A percentile compares a stretch with the other conserved stretches of the same genome.
These are phyloP conservation scores for Talaromyces sp. DNA, from an alignment of 2,329 filamentous ascomycete genomes.

Conservation along the genomic window DNA sequence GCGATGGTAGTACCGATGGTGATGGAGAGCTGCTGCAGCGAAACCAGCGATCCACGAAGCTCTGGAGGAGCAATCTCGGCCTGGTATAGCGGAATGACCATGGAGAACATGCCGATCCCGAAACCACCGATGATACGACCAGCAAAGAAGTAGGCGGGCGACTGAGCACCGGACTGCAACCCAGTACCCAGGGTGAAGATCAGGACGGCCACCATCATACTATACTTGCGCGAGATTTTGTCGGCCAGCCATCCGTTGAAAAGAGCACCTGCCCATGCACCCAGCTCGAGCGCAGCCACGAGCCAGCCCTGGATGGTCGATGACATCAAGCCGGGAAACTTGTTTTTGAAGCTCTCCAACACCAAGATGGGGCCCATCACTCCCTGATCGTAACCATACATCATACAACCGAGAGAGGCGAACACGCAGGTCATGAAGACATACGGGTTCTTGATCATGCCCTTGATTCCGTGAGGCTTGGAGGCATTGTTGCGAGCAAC, in stretches of 20 bases:
- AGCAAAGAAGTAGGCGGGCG: slow-evolving; percentile 23
- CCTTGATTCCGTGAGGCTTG: slow-evolving; percentile 33
- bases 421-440: slow-evolving; percentile 35
- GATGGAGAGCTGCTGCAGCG: slow-evolving; percentile 11
- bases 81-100: slow-evolving; percentile 27
- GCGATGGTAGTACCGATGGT: slow-evolving; percentile 12
- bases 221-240: slow-evolving; percentile 26
- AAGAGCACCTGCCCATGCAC: slow-evolving; percentile 28
- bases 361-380: slow-evolving; percentile 31
- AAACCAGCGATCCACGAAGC: slow-evolving; percentile 10
- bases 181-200: slow-evolving; percentile 27
- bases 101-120: slow-evolving; percentile 26
- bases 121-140: slow-evolving; percentile 24
- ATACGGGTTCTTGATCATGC: slow-evolving; percentile 38
- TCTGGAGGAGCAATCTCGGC: slow-evolving; percentile 19
- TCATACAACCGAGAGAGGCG: slow-evolving; percentile 29
- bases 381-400: slow-evolving; percentile 33
- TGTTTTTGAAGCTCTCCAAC: slow-evolving; percentile 32
- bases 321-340: slow-evolving; percentile 27
- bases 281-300: slow-evolving; percentile 27
- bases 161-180: slow-evolving; percentile 21
- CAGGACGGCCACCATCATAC: slow-evolving; percentile 29
- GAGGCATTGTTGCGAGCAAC: slow-evolving; percentile 34
- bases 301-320: slow-evolving; percentile 17
- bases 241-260: slow-evolving; percentile 27